Base-by-base conservation (phyloP, 108 stramenopile genomes). In the Thalassiosira profunda region DNA sequence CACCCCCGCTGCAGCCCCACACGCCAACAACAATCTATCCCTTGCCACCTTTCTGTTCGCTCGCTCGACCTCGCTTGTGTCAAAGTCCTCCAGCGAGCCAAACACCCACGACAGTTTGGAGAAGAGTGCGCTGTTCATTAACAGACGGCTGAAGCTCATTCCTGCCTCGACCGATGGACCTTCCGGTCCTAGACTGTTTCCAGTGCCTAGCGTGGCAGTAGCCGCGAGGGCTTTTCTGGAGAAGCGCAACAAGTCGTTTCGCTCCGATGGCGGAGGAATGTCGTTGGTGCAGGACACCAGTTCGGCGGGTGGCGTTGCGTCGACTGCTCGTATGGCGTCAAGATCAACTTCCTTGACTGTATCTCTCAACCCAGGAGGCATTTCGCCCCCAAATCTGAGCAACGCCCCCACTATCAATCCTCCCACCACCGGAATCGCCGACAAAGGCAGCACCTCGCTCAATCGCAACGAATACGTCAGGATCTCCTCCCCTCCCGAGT, bases 1-100 rank as follows among this genome's bases (percentile, higher is more conserved):
- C 0, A 98, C 97, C 21, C 97, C 97, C 1, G 97, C 93, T 15
- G 96, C 96, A 14, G 92, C 93, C 15, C 97, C 97, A 52, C 89
- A 92, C 6, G 86, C 83, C 42, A 96, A 58, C 26, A 92, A 72
- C 10, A 96, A 69, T 45, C 88, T 72, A 82, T 87, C 82, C 14
- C 87, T 36, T 9, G 67, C 59, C 66, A 76, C 33, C 37, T 68
- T 76, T 42, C 75, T 59, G 58, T 63, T 63, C 29, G 63, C 67
- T 25, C 75, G 37, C 9, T 76, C 34, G 23, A 68, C 55, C 41
- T 76, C 75, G 17, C 35, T 56, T 61, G 69, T 67, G 14, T 66
- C 44, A 15, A 17, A 45, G 29, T 76, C 75, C 43, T 76, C 75
- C 67, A 76, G 56, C 3, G 67, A 63, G 1, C 75, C 75, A 63